Conservation (phyloP, 768 basidiomycete genomes). For the Mrakia gelida region DNA sequence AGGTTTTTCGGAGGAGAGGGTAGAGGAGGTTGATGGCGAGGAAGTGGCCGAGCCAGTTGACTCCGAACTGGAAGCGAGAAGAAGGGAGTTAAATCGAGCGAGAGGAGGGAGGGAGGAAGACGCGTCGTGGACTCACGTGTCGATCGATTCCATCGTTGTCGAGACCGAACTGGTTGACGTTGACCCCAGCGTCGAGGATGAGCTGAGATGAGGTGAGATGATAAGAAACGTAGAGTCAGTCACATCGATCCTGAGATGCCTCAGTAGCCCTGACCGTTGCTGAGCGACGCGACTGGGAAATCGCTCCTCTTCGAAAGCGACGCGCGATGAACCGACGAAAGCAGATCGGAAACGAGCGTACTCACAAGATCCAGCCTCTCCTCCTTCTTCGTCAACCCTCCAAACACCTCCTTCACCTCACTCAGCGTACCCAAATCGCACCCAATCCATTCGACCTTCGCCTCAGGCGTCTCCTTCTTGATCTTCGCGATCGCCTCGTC, state of each 20-base stretch:
- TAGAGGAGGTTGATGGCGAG: conserved; percentile 49
- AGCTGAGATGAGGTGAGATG: conserved; percentile 36
- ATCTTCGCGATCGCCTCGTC: conserved; percentile 41
- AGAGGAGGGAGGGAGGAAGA: background rate
- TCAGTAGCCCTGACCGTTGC: no score
- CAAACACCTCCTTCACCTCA: conserved; percentile 41
- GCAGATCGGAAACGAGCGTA: no score
- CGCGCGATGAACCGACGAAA: no score
- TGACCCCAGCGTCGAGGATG: conserved; percentile 39
- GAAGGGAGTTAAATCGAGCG: background rate
- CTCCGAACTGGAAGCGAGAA: conserved; percentile 7
- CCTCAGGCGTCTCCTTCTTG: no score
- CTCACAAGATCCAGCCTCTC: conserved; percentile 40
- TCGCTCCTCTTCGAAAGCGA: no score
- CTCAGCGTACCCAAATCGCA: conserved; percentile 40
- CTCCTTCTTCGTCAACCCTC: conserved; percentile 34
- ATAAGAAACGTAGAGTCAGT: no score
- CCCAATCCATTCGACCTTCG: conserved; percentile 37
- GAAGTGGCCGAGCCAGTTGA: conserved; percentile 49
- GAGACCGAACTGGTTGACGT: conserved; percentile 39
- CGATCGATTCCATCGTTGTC: conserved; percentile 38
- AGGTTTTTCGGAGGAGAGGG: conserved; percentile 47
- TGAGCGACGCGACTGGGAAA: no score
- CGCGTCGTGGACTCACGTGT: conserved; percentile 34
- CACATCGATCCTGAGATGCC: no score